phyloP scores from a whole-genome alignment of 2,329 filamentous ascomycete genomes.

The Hypoxylon sp. region DNA sequence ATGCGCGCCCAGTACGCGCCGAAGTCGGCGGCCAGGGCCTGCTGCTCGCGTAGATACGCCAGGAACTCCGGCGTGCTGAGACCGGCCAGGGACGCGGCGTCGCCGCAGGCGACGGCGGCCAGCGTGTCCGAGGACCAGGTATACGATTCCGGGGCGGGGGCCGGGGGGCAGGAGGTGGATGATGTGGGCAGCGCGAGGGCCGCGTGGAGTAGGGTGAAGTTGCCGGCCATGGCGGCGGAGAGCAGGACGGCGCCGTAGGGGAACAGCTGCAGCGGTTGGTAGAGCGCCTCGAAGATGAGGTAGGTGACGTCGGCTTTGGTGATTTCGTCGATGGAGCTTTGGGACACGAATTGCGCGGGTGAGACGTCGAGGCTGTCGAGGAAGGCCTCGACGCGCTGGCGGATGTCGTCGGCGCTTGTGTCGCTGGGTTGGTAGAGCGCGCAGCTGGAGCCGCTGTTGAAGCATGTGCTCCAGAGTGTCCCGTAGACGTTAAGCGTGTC shows the following conservation, averaged over 20 bases:
- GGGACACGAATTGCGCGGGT: slow-evolving; percentile 48
- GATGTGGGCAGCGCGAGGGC: slow-evolving; percentile 14
- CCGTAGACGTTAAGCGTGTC: slow-evolving; percentile 58
- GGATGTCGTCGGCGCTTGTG: slow-evolving; percentile 50
- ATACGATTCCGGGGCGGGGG: slow-evolving; percentile 13
- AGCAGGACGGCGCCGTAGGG: slow-evolving; percentile 32
- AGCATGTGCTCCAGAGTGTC: slow-evolving; percentile 58
- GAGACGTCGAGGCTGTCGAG: slow-evolving; percentile 50
- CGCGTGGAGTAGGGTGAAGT: slow-evolving; percentile 46
- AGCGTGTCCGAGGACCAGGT: slow-evolving; percentile 29
- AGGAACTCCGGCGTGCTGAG: slow-evolving; percentile 48
- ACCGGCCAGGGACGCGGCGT: slow-evolving; percentile 52
- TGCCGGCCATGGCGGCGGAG: slow-evolving; percentile 51
- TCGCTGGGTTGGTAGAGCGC: slow-evolving; percentile 52
- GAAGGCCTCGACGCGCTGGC: slow-evolving; percentile 54
- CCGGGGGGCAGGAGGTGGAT: slow-evolving; percentile 19
- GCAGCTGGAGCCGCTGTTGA: slow-evolving; percentile 52
- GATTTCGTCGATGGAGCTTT: slow-evolving; percentile 50
- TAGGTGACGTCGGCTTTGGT: slow-evolving; percentile 53
- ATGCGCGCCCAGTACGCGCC: slow-evolving; percentile 56
- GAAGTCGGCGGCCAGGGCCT: slow-evolving; percentile 52
- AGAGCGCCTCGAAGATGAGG: slow-evolving; percentile 52
- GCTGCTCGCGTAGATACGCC: slow-evolving; percentile 50
- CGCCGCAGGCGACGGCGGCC: slow-evolving; percentile 53
- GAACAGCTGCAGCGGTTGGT: slow-evolving; percentile 50